Evolutionary conservation across 2,329 filamentous ascomycete genomes (phyloP), one percentile per base, ranked within the genome.

Genomic region (Graphiopsis chlorocephala): DNA sequence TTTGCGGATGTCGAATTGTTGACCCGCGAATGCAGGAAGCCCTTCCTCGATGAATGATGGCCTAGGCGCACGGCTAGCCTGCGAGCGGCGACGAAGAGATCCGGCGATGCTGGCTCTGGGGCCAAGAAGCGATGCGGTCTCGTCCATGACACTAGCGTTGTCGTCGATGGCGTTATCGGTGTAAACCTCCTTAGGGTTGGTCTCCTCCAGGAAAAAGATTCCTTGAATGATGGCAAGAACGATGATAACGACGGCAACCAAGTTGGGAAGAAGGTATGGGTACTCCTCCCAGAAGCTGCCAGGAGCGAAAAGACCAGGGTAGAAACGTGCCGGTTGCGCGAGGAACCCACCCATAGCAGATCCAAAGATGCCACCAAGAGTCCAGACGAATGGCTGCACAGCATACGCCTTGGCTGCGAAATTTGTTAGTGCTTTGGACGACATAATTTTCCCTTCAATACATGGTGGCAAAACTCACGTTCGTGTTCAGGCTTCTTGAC

Each of bases 301-400:
- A 15, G 79, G 72, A 52, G 89, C 86, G 74, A 97, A 96, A 1
- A 86, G 50, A 33, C 82, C 78, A 26, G 93, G 92, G 76, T 90
- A 96, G 17, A 87, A 86, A 35, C 85, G 80, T 69, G 88, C 84
- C 28, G 93, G 93, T 70, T 92, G 88, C 66, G 92, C 90, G 74
- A 96, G 91, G 58, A 89, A 86, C 35, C 93, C 93, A 66, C 93
- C 93, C 70, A 97, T 92, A 14, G 90, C 90, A 68, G 92, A 90
- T 0, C 92, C 93, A 64, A 96, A 84, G 68, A 96, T 96, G 12
- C 91, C 94, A 38, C 93, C 93, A 63, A 96, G 88, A 57, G 86
- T 89, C 92, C 92, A 96, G 11, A 96, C 90, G 73, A 96, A 96
- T 1, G 93, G 93, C 90, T 96, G 95, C 35, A 96, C 86, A 2